Base-by-base conservation (phyloP, 768 basidiomycete species). In the Suillus variegatus region DNA sequence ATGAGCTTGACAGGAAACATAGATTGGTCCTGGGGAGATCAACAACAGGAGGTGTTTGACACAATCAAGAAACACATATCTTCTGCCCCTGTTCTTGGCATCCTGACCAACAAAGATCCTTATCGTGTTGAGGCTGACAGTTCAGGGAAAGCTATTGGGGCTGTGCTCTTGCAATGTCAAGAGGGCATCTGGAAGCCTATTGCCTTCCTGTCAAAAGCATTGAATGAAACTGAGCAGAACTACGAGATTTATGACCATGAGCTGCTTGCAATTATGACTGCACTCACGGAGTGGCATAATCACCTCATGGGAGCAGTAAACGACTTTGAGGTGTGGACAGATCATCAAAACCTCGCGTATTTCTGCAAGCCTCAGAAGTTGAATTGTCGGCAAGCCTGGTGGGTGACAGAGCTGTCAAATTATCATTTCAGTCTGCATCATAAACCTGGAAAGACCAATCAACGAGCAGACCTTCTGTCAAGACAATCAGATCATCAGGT, bases 241-340 rank as follows among this genome's bases (percentile, higher is more conserved):
- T 86, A 86, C 66, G 73, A 80, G 10, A 76, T 79, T 40, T 73
- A 81, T 56, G 76, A 87, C 68, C 78, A 78, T 64, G 85, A 88
- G 70, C 63, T 86, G 0, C 75, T 85, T 3, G 81, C 83, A 0
- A 82, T 86, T 35, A 75, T 86, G n/a, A 40, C 71, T 36, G 74
- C 76, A 0, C 66, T 83, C 1, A n/a, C 69, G 0, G 74, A 79
- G 13, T 78, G 76, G 77, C 67, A 74, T 9, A 69, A 78, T 52
- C 32, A 62, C 1, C 44, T 67, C 0, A 60, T 67, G 43, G 64
- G 32, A 0, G 16, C 66, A 1, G n/a, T 12, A 8, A 9, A 16
- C 0, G 61, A 62, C 7, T 54, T 62, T 4, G 25, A 62, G n/a
- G 5, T 62, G 0, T 54, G 52, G 52, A 32, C 52, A 18, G 52